These are phyloP conservation scores for Saturnispora silvae DNA, from an alignment of 805 yeast genomes.

Conservation along the genomic window DNA sequence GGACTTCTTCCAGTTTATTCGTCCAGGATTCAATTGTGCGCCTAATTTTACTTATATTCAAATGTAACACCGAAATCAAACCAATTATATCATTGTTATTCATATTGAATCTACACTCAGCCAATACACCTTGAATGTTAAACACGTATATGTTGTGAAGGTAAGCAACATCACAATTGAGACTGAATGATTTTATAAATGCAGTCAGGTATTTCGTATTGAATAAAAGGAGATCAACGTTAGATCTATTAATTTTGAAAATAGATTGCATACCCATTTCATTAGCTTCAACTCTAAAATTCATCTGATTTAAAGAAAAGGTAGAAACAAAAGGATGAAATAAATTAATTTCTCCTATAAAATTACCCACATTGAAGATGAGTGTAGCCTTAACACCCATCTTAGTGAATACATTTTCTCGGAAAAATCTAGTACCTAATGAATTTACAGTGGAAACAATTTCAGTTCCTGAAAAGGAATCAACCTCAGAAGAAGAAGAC, in stretches of 20 bases:
- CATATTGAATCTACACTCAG: conserved; percentile 5
- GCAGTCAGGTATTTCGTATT: conserved; percentile 3
- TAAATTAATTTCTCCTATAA: conserved; percentile 2
- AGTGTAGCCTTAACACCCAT: conserved; percentile 2
- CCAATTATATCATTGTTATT: conserved; percentile 2
- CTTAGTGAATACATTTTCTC: conserved; percentile 2
- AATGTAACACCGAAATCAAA: neutral
- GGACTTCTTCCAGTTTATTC: conserved; percentile 4
- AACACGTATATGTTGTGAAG: conserved; percentile 2
- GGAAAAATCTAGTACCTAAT: neutral
- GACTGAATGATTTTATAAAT: neutral
- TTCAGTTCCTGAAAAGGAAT: neutral
- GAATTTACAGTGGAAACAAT: neutral
- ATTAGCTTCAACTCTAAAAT: neutral
- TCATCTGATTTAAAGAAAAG: neutral
- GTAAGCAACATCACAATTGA: neutral
- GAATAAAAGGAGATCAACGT: neutral
- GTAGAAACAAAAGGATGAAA: conserved; percentile 1
- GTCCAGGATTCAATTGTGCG: neutral
- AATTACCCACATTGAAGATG: conserved; percentile 1
- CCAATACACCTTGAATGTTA: neutral
- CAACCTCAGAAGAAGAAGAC: neutral
- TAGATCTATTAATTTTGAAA: neutral
- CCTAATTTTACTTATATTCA: neutral
- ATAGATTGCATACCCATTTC: conserved; percentile 2